These are phyloP conservation scores for Orbilia quercus DNA, from an alignment of 2,329 filamentous ascomycete genomes.

Conservation along the genomic window DNA sequence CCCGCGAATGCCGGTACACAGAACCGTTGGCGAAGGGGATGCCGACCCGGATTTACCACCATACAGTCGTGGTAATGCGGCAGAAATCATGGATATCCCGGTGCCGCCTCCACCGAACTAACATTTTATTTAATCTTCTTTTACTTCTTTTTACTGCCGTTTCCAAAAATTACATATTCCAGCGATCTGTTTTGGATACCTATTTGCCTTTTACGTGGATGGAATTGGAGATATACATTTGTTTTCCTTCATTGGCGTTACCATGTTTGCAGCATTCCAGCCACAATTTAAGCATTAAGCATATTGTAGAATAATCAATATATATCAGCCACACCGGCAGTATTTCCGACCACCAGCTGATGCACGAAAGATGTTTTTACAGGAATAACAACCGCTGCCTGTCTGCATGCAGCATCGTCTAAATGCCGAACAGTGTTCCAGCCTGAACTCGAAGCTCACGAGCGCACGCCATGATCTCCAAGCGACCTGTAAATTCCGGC, in stretches of 20 bases:
- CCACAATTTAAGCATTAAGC: neutral
- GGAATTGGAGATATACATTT: slow-evolving; percentile 15
- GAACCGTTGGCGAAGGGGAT: slow-evolving; percentile 43
- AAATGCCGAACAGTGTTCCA: too few relatives aligned
- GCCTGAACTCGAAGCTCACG: too few relatives aligned
- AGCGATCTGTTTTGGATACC: slow-evolving; percentile 37
- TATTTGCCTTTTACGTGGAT: slow-evolving; percentile 23
- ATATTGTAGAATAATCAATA: neutral
- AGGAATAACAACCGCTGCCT: too few relatives aligned
- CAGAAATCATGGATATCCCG: slow-evolving; percentile 43
- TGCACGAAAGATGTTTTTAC: too few relatives aligned
- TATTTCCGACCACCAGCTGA: neutral
- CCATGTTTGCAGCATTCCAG: neutral
- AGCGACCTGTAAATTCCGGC: slow-evolving; percentile 7
- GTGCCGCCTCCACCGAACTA: slow-evolving; percentile 31
- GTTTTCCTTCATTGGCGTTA: slow-evolving; percentile 6
- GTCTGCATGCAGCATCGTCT: too few relatives aligned
- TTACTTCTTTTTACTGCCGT: neutral
- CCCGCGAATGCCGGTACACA: slow-evolving; percentile 50
- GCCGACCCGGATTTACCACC: slow-evolving; percentile 50
- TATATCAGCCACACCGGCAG: neutral
- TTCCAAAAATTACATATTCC: neutral
- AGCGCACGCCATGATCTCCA: slow-evolving; percentile 2
- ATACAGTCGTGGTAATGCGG: slow-evolving; percentile 31
- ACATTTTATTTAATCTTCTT: slow-evolving; percentile 17